phyloP scores from a whole-genome alignment of 441 rosid species.

The Brassica hybrid region DNA sequence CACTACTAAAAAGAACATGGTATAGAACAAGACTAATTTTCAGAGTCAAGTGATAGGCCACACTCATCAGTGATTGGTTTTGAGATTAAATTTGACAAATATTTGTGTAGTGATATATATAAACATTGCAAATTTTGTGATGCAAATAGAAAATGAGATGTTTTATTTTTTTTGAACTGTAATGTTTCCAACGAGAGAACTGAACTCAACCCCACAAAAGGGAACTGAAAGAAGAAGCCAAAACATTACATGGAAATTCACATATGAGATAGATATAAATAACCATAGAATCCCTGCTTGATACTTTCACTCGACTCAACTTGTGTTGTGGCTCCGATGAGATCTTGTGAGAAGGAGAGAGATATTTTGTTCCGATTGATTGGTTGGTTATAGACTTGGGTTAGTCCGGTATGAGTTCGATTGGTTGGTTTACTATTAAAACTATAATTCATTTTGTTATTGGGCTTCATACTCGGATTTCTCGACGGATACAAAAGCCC shows the following conservation, averaged over 20 bases:
- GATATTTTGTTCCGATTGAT: neutral
- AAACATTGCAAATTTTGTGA: neutral
- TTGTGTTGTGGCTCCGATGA: slow-evolving; percentile 41
- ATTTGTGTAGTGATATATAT: neutral
- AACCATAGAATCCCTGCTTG: neutral
- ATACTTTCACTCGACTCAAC: slow-evolving; percentile 39
- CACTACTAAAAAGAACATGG: too few species aligned
- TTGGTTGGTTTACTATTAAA: neutral
- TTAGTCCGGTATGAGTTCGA: neutral
- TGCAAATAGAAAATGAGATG: neutral
- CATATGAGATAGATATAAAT: slow-evolving; percentile 2
- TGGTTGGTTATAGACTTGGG: neutral
- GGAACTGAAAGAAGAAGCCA: slow-evolving; percentile 1
- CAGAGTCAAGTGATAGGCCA: neutral
- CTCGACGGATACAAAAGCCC: neutral
- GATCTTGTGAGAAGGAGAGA: slow-evolving; percentile 31
- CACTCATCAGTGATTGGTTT: neutral
- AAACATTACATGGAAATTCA: neutral
- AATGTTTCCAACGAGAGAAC: slow-evolving; percentile 1
- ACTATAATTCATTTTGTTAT: neutral
- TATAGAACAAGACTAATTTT: neutral
- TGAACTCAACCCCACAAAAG: slow-evolving; percentile 5
- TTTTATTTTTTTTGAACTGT: too few species aligned
- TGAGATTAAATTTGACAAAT: neutral
- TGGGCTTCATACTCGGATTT: neutral